Conservation (phyloP, 352 stramenopile species). For the Phytopythium aichiense region DNA sequence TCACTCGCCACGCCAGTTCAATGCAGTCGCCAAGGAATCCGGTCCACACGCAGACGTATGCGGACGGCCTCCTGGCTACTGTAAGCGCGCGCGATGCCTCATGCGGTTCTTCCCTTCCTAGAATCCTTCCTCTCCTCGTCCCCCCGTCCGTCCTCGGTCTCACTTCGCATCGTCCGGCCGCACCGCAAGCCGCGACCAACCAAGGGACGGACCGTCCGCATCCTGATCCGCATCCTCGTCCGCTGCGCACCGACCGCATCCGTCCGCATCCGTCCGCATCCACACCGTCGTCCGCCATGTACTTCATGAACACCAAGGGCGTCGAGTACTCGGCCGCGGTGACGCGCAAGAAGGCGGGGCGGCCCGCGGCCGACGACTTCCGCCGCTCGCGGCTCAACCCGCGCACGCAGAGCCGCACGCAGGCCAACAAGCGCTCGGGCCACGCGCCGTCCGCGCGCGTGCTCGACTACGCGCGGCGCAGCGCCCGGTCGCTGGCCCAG, state of each 20-base stretch:
- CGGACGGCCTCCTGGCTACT: too few species aligned
- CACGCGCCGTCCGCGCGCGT: conserved; percentile 50
- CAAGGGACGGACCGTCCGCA: neutral
- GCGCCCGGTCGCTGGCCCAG: conserved; percentile 36
- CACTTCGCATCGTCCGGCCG: neutral
- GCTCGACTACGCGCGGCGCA: conserved; percentile 49
- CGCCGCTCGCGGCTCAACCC: conserved; percentile 35
- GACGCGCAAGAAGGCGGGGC: neutral
- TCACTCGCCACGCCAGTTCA: too few species aligned
- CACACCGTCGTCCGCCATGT: neutral
- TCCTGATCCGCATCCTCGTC: neutral
- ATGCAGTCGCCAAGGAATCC: too few species aligned
- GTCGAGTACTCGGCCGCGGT: conserved; percentile 9
- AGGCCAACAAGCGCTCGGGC: conserved; percentile 33
- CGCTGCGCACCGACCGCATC: neutral
- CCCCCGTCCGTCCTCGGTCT: neutral
- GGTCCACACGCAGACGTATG: too few species aligned
- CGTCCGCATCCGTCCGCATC: neutral
- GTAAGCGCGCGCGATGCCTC: neutral
- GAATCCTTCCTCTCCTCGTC: neutral
- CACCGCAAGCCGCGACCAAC: too few species aligned
- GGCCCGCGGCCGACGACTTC: conserved; percentile 18
- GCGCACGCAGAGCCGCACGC: conserved; percentile 44
- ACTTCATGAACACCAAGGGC: conserved; percentile 11
- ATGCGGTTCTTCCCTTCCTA: neutral